Conservation (phyloP, 2,329 filamentous ascomycete species). For the Aspergillus proliferans region DNA sequence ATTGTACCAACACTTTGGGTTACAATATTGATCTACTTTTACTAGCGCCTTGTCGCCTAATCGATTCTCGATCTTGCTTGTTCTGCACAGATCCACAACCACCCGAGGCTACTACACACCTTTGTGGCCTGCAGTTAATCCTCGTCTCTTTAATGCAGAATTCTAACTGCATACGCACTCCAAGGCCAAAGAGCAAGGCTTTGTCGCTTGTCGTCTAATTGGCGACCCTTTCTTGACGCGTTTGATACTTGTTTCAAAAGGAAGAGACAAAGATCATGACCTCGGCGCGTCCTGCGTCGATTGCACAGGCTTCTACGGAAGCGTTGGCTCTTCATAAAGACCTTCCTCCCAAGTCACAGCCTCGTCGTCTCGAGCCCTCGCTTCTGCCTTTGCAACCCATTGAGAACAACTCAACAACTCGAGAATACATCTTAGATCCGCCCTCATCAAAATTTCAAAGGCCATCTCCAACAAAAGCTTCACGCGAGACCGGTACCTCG, state of each 20-base stretch:
- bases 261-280: slow-evolving; percentile 23
- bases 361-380: slow-evolving; percentile 46
- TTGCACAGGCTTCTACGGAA: slow-evolving; percentile 56
- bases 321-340: slow-evolving; percentile 32
- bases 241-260: background rate
- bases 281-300: slow-evolving; percentile 39
- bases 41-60: slow-evolving; percentile 25
- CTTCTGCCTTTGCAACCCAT: slow-evolving; percentile 44
- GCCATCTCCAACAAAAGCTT: slow-evolving; percentile 65
- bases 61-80: slow-evolving; percentile 9
- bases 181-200: background rate
- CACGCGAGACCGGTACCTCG: slow-evolving; percentile 50
- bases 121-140: background rate
- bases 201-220: background rate
- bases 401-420: slow-evolving; percentile 43
- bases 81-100: slow-evolving; percentile 8
- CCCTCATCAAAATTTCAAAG: slow-evolving; percentile 43
- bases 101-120: slow-evolving; percentile 14
- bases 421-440: slow-evolving; percentile 63
- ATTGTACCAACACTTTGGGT: background rate
- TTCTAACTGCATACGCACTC: background rate
- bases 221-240: background rate
- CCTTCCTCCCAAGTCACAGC: slow-evolving; percentile 23
- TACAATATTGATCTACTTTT: slow-evolving; percentile 8
- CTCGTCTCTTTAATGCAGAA: slow-evolving; percentile 4